These are phyloP conservation scores for Fibroporia radiculosa DNA, from an alignment of 768 basidiomycete genomes.

Conservation along the genomic window DNA sequence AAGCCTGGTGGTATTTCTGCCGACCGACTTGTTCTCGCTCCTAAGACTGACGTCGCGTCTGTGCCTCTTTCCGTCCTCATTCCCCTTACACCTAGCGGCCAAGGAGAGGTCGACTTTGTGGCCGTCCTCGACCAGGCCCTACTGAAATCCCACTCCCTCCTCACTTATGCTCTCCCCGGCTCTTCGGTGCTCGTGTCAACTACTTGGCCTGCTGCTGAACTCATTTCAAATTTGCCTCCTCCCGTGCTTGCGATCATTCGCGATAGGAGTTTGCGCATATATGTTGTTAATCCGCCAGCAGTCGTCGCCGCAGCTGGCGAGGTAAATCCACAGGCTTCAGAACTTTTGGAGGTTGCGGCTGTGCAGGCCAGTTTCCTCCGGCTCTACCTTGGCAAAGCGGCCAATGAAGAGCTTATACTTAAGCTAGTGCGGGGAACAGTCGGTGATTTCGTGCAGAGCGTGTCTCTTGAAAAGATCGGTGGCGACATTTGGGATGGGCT, in stretches of 20 bases:
- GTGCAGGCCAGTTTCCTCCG: slow-evolving; percentile 78
- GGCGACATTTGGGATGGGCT: slow-evolving; percentile 61
- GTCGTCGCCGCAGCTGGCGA: slow-evolving; percentile 27
- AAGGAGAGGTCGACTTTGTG: slow-evolving; percentile 57
- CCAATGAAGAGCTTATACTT: slow-evolving; percentile 43
- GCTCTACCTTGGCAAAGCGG: slow-evolving; percentile 67
- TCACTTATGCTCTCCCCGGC: slow-evolving; percentile 56
- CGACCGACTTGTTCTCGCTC: slow-evolving; percentile 60
- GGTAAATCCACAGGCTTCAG: slow-evolving; percentile 9
- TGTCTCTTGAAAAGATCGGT: slow-evolving; percentile 46
- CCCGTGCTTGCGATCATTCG: slow-evolving; percentile 38
- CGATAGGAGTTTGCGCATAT: slow-evolving; percentile 49
- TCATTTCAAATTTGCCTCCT: slow-evolving; percentile 57
- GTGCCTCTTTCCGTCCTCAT: slow-evolving; percentile 50
- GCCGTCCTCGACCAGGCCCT: slow-evolving; percentile 71
- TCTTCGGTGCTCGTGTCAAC: slow-evolving; percentile 71
- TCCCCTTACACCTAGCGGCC: slow-evolving; percentile 41
- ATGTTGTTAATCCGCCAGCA: slow-evolving; percentile 46
- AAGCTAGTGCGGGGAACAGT: slow-evolving; percentile 42
- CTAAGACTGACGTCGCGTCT: slow-evolving; percentile 30
- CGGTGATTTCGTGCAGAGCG: slow-evolving; percentile 37
- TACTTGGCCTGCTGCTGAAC: slow-evolving; percentile 69
- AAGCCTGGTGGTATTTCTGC: slow-evolving; percentile 63
- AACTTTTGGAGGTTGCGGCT: slow-evolving; percentile 46
- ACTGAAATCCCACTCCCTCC: slow-evolving; percentile 68